Percentiles rank a stretch among this genome's conserved stretches.
phyloP scores from a whole-genome alignment of 495 filamentous ascomycete species.

The Aspergillus asperescens region DNA sequence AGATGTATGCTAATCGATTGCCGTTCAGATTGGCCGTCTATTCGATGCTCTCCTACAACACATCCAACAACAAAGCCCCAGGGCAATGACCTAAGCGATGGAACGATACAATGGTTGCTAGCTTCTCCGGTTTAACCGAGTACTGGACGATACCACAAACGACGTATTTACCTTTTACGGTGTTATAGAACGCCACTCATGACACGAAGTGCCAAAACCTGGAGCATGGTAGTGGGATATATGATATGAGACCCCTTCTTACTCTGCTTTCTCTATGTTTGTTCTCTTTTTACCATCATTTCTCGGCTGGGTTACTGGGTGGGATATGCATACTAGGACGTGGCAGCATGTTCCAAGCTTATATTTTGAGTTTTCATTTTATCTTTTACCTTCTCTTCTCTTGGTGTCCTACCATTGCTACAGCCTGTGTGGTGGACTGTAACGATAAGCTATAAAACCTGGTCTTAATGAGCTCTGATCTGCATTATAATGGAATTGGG shows the following conservation, averaged over 20 bases:
- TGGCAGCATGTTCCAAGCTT: constrained; percentile 23
- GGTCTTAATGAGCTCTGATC: constrained; percentile 11
- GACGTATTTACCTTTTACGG: constrained; percentile 27
- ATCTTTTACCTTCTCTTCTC: constrained; percentile 10
- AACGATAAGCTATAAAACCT: constrained; percentile 21
- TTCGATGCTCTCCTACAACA: constrained; percentile 48
- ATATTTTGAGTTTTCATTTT: constrained; percentile 21
- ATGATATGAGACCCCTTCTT: constrained; percentile 21
- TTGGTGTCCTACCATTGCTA: constrained; percentile 16
- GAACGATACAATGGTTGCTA: constrained; percentile 11
- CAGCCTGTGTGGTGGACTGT: constrained; percentile 16
- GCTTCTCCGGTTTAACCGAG: constrained; percentile 20
- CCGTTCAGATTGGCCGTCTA: constrained; percentile 41
- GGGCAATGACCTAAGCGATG: constrained; percentile 33
- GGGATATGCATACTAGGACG: constrained; percentile 26
- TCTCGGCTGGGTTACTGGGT: constrained; percentile 29
- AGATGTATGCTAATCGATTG: constrained; percentile 8
- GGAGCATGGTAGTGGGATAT: constrained; percentile 19
- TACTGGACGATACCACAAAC: constrained; percentile 20
- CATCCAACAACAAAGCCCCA: constrained; percentile 48
- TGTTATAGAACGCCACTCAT: constrained; percentile 27
- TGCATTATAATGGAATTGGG: constrained; percentile 11
- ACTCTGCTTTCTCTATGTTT: constrained; percentile 25
- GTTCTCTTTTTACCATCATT: constrained; percentile 36
- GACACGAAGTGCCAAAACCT: constrained; percentile 19